Evolutionary conservation across 2,329 filamentous ascomycete species (phyloP), one percentile per base, ranked within the genome.

Genomic region (Alternaria alternata): DNA sequence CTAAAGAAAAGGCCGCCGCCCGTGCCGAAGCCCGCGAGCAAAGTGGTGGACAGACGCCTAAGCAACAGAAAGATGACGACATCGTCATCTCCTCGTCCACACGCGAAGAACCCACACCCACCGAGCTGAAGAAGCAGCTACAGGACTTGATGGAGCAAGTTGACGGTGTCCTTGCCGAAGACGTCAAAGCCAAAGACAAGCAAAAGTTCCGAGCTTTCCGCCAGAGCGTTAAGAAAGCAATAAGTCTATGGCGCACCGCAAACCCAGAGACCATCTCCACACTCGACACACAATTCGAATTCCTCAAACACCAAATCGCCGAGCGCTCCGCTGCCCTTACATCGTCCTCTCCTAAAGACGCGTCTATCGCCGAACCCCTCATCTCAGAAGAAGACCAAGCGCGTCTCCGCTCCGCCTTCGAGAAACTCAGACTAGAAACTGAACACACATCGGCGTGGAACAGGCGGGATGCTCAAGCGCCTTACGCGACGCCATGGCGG

Each of bases 401-500:
- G 56, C 80, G 84, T 54, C 83, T 91, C 22, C 80, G 82, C 54
- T 63, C 77, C 43, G 82, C 92, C 22, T 84, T 95, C 47, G 81
- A 83, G 54, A 82, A 86, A 58, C 68, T 79, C n/a, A 66, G 69
- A n/a, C 89, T 93, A 71, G 96, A 97, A 80, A 90, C 92, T 0
- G 80, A 90, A 61, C 92, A 97, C 79, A 78, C 81, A 26, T 81
- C 79, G 58, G 96, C 96, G 14, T 76, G 74, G 75, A 77, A 78
- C 63, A 59, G 52, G 43, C 69, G 69, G n/a, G 69, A 77, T 57
- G 59, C 66, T 5, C 56, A 55, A 87, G 93, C 75, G 81, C 92
- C 95, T 4, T 99, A 99, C 77, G 86, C 86, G 5, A 97, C 94
- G 2, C 95, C 95, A 12, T 99, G 95, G 95, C 82, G 86, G 66